phyloP scores from a whole-genome alignment of 257 asterid genomes.

The Eucommia ulmoides region DNA sequence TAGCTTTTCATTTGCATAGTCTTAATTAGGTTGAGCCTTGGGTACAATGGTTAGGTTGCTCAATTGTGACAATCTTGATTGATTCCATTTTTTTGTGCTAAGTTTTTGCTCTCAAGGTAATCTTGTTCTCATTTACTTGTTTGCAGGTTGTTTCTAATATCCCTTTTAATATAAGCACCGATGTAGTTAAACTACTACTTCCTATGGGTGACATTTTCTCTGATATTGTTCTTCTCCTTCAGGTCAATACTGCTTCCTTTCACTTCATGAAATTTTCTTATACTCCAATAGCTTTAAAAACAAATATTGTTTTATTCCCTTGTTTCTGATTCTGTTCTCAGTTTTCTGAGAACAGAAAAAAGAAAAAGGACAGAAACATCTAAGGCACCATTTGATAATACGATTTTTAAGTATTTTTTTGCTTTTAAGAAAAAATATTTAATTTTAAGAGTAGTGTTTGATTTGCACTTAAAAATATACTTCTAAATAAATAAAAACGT shows the following conservation, averaged over 20 bases:
- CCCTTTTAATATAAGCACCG: slow-evolving; percentile 92
- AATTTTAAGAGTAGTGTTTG: too few species aligned
- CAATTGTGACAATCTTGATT: background rate
- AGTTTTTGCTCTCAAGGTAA: background rate
- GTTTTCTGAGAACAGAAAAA: background rate
- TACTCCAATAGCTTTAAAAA: background rate
- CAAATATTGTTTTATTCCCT: background rate
- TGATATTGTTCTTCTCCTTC: slow-evolving; percentile 74
- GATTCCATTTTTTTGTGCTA: background rate
- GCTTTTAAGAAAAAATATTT: background rate
- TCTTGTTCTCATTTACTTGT: background rate
- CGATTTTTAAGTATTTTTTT: background rate
- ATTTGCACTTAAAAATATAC: too few species aligned
- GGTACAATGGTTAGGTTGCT: background rate
- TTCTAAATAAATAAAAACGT: too few species aligned
- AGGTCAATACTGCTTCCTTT: slow-evolving; percentile 27
- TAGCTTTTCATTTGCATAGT: too few species aligned
- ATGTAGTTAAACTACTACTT: slow-evolving; percentile 82
- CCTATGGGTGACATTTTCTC: slow-evolving; percentile 98
- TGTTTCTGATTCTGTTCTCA: background rate
- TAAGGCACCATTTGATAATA: background rate
- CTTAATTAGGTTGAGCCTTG: too few species aligned
- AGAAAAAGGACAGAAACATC: background rate
- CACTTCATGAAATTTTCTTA: background rate
- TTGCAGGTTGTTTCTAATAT: slow-evolving; percentile 85